phyloP scores from a whole-genome alignment of 768 basidiomycete genomes.

The Rhodosporidiobolus odoratus region DNA sequence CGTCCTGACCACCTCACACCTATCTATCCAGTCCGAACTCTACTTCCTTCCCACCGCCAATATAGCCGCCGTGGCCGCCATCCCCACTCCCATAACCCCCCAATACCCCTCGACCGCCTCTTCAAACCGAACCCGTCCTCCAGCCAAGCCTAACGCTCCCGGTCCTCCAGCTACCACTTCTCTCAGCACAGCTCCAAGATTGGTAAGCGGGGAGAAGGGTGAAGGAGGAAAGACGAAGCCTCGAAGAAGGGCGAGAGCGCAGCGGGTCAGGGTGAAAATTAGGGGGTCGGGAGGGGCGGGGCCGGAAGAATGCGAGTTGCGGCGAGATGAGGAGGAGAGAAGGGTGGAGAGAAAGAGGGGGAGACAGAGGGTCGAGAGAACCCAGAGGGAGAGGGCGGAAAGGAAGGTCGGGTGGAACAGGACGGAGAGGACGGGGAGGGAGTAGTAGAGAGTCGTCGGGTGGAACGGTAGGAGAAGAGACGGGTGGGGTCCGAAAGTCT shows the following conservation, averaged over 20 bases:
- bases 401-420: conserved; percentile 29
- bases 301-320: neutral
- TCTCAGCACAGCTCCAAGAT: neutral
- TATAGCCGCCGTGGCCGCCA: conserved; percentile 5
- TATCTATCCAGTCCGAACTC: neutral
- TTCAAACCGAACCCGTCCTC: conserved; percentile 14
- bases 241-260: conserved; percentile 20
- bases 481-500: conserved; percentile 25
- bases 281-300: conserved; percentile 26
- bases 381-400: conserved; percentile 15
- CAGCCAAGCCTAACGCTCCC: conserved; percentile 5
- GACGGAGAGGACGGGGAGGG: conserved; percentile 23
- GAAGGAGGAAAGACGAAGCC: conserved; percentile 26
- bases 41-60: neutral
- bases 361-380: conserved; percentile 10
- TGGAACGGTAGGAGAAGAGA: conserved; percentile 12
- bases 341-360: conserved; percentile 21
- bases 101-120: conserved; percentile 14
- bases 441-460: neutral
- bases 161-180: conserved; percentile 14
- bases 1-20: neutral
- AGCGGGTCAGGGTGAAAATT: conserved; percentile 25
- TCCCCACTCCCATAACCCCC: conserved; percentile 25
- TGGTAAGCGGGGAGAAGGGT: neutral
- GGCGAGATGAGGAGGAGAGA: neutral